Conservation (phyloP, 257 asterid species). For the Leptodermis oblonga region DNA sequence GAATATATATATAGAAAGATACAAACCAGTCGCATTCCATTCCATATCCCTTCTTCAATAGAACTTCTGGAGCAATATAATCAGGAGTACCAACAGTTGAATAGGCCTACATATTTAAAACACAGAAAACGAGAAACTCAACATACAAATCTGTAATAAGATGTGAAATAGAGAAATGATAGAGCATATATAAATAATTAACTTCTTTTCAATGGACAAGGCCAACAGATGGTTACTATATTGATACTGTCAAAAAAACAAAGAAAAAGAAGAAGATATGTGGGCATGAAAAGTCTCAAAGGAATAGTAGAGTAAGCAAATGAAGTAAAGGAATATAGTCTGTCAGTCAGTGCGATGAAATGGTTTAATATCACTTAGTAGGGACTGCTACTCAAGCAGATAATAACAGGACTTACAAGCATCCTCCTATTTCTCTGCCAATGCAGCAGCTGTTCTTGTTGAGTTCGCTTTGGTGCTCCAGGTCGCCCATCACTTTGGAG, state of each 20-base stretch:
- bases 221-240: background rate
- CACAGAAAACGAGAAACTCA: background rate
- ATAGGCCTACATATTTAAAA: constrained; percentile 65
- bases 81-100: constrained; percentile 99
- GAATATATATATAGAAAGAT: constrained; percentile 12
- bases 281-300: background rate
- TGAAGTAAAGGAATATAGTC: background rate
- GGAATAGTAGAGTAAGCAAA: background rate
- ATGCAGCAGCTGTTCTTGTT: constrained; percentile 91
- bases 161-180: background rate
- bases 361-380: background rate
- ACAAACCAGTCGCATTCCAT: constrained; percentile 98
- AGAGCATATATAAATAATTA: background rate
- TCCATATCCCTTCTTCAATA: constrained; percentile 91
- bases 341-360: background rate
- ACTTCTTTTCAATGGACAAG: background rate
- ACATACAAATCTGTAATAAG: background rate
- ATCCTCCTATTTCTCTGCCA: constrained; percentile 96
- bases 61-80: constrained; percentile 96
- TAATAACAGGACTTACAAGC: constrained; percentile 56
- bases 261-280: background rate
- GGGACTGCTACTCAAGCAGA: background rate
- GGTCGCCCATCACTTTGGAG: constrained; percentile 95
- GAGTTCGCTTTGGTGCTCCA: constrained; percentile 76
- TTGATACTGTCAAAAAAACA: background rate